These are phyloP conservation scores for Sisymbrium irio DNA, from an alignment of 345 rosid genomes.

Conservation along the genomic window DNA sequence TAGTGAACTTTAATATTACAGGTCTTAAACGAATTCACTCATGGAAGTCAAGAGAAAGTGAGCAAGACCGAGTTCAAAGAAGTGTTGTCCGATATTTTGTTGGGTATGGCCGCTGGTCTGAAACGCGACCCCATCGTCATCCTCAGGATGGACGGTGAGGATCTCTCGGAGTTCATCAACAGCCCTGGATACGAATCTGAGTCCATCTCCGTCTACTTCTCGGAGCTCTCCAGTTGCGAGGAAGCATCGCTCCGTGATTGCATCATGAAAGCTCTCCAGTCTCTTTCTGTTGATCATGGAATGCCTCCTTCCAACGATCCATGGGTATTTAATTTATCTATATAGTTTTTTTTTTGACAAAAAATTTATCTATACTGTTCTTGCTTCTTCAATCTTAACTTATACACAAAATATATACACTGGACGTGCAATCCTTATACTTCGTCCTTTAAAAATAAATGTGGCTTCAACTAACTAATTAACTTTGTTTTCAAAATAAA, in stretches of 20 bases:
- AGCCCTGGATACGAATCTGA: conserved; percentile 68
- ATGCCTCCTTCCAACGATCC: conserved; percentile 84
- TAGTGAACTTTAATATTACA: conserved; percentile 15
- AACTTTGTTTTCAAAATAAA: neutral
- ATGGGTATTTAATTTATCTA: conserved; percentile 53
- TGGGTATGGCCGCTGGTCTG: conserved; percentile 97
- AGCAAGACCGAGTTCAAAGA: conserved; percentile 79
- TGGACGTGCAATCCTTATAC: neutral
- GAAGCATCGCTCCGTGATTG: conserved; percentile 48
- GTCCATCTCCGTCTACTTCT: conserved; percentile 50
- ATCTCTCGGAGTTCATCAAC: conserved; percentile 72
- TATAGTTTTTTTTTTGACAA: neutral
- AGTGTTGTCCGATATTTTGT: conserved; percentile 79
- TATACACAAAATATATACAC: neutral
- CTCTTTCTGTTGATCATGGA: conserved; percentile 85
- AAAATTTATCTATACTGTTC: neutral
- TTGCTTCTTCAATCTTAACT: neutral
- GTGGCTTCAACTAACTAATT: neutral
- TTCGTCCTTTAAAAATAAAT: neutral
- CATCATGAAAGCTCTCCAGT: conserved; percentile 57
- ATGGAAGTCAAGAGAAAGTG: conserved; percentile 77
- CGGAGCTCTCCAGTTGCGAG: conserved; percentile 35
- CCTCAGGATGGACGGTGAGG: conserved; percentile 95
- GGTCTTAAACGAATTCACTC: conserved; percentile 89
- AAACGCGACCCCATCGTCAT: conserved; percentile 93